These are phyloP conservation scores for Pestalotiopsis sp. DNA, from an alignment of 2,329 filamentous ascomycete genomes.

Conservation along the genomic window DNA sequence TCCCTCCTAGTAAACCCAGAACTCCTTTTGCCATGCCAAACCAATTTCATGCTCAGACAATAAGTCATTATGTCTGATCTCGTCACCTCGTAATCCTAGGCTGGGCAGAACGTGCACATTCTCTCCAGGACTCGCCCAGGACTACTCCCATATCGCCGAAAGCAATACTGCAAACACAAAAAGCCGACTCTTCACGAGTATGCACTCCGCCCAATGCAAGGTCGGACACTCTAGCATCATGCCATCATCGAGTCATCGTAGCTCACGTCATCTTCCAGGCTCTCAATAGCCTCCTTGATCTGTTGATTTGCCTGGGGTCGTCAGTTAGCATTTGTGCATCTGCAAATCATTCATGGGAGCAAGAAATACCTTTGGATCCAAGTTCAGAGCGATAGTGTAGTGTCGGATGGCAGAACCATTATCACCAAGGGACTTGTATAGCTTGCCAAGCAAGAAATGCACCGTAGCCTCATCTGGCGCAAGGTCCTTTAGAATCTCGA, in stretches of 20 bases:
- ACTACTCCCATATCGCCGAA: conserved; percentile 7
- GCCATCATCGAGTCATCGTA: conserved; percentile 68
- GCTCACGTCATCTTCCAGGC: conserved; percentile 78
- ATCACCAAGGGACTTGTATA: conserved; percentile 74
- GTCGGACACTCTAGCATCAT: conserved; percentile 39
- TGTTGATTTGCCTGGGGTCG: conserved; percentile 75
- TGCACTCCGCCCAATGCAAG: background rate
- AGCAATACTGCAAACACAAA: conserved; percentile 14
- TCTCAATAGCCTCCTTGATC: conserved; percentile 97
- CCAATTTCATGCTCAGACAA: conserved; percentile 11
- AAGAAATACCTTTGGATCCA: conserved; percentile 86
- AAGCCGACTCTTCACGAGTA: background rate
- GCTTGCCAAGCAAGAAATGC: conserved; percentile 88
- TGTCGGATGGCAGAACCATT: conserved; percentile 84
- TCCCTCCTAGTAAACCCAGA: background rate
- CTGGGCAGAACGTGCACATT: background rate
- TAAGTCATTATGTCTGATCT: conserved; percentile 12
- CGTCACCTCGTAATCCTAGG: conserved; percentile 5
- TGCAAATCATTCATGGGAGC: background rate
- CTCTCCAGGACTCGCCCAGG: background rate
- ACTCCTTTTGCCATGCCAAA: conserved; percentile 11
- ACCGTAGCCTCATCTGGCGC: conserved; percentile 95
- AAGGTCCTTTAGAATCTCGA: conserved; percentile 86
- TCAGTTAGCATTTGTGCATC: conserved; percentile 25
- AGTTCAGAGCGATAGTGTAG: conserved; percentile 90